These are phyloP conservation scores for Uronychia binucleata DNA, from an alignment of 73 alveolate genomes.

Conservation along the genomic window DNA sequence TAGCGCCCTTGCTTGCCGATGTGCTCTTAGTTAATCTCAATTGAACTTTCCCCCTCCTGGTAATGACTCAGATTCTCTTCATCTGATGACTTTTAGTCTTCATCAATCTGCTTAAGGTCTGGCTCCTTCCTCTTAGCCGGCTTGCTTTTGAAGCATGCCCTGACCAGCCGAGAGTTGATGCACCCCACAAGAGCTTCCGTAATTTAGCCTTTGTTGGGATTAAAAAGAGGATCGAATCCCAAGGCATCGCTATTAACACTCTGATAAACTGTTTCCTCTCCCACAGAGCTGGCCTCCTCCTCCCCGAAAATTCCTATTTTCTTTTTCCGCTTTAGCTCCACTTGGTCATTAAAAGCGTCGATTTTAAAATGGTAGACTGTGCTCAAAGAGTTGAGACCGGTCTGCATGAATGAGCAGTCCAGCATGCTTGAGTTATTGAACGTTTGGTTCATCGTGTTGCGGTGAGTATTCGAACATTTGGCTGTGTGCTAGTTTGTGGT, in stretches of 20 bases:
- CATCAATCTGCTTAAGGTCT: not conserved
- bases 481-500: too few species aligned
- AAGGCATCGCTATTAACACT: too few species aligned
- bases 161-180: not conserved
- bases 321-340: not conserved
- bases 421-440: not conserved
- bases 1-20: too few species aligned
- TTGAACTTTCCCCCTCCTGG: too few species aligned
- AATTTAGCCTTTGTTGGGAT: not conserved
- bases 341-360: conserved; percentile 16
- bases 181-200: not conserved
- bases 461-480: too few species aligned
- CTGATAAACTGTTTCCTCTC: too few species aligned
- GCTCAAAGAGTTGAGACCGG: not conserved
- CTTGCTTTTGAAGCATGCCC: not conserved
- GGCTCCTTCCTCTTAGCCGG: not conserved
- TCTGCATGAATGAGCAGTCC: not conserved
- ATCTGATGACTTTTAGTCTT: not conserved
- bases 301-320: not conserved
- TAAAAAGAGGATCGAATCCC: too few species aligned
- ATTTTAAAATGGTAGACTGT: not conserved
- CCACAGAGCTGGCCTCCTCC: too few species aligned
- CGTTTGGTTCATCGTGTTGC: too few species aligned
- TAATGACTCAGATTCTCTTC: not conserved
- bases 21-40: too few species aligned